Evolutionary conservation across 2,329 filamentous ascomycete species (phyloP), one percentile per base, ranked within the genome.

Genomic region (Chaetothyriales sp.): DNA sequence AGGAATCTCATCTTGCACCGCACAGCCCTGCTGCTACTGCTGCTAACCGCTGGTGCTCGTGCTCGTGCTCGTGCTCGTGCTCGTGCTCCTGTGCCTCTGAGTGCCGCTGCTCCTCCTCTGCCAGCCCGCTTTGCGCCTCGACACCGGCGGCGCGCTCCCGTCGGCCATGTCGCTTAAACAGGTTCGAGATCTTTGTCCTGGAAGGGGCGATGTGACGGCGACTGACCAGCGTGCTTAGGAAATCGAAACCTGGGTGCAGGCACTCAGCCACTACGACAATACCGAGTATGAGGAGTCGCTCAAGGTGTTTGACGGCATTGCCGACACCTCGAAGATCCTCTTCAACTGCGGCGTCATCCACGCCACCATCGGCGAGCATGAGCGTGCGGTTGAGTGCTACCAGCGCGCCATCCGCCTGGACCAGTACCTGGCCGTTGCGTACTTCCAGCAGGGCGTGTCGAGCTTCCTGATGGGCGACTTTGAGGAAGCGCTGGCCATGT

Each of bases 261-360:
- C 92, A 69, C 81, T 98, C 51, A 82, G 75, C 62, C 83, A 84
- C 66, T 98, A 98, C 73, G 92, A 98, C 72, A 92, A 90, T 72
- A 94, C 95, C 71, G 88, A 98, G 65, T 97, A 94, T 70, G 90
- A 97, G 64, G 85, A 90, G 60, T 82, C 92, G 25, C 72, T 97
- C 57, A 79, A 76, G 61, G 80, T 86, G 55, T 97, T 98, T 65
- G 85, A 87, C 57, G 80, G 77, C 61, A 95, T 98, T 63, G 78
- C 85, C 56, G 92, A 97, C 67, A 98, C 92, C 0, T 95, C 92
- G 61, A 97, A 95, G 75, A 98, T 98, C 57, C 76, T 95, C 56
- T 98, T 98, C 76, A 98, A 98, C 65, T 94, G 90, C 70, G 92
- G 92, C 61, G 90, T 98, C 43, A 97, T 98, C 62, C 86, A 95